Evolutionary conservation across 257 asterid genomes (phyloP).

Genomic region (Knoxia roxburghii): DNA sequence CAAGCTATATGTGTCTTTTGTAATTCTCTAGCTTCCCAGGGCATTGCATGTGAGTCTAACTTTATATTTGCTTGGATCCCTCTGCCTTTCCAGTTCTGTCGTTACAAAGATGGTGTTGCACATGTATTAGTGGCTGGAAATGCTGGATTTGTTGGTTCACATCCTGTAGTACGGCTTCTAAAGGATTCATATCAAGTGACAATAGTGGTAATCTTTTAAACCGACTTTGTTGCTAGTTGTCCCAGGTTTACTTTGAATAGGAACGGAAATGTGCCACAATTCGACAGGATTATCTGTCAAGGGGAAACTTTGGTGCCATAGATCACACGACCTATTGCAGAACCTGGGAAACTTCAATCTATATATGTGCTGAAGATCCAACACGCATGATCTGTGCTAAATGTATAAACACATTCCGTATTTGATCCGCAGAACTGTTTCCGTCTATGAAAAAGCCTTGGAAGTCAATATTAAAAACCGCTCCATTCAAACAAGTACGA

Average conservation of each 20-base stretch:
- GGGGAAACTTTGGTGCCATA: slow-evolving; percentile 87
- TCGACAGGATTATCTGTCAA: slow-evolving; percentile 80
- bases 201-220: slow-evolving; percentile 55
- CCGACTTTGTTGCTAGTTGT: not conserved
- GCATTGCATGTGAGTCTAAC: not conserved
- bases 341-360: slow-evolving; percentile 90
- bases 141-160: slow-evolving; percentile 94
- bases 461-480: not conserved
- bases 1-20: too few species aligned
- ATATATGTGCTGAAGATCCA: slow-evolving; percentile 33
- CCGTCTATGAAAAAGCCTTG: not conserved
- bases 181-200: slow-evolving; percentile 80
- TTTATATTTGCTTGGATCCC: slow-evolving; percentile 5
- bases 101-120: slow-evolving; percentile 73
- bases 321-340: slow-evolving; percentile 65
- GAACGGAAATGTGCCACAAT: not conserved
- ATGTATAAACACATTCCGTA: slow-evolving; percentile 8
- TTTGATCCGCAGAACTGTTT: not conserved
- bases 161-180: slow-evolving; percentile 77
- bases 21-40: too few species aligned
- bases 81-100: slow-evolving; percentile 51
- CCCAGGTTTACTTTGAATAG: not conserved
- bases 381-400: not conserved
- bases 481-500: slow-evolving; percentile 5
- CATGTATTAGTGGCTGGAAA: slow-evolving; percentile 96